A percentile compares a stretch with the other conserved stretches of the same genome.
phyloP scores from a whole-genome alignment of 345 rosid species.

The Aethionema arabicum region DNA sequence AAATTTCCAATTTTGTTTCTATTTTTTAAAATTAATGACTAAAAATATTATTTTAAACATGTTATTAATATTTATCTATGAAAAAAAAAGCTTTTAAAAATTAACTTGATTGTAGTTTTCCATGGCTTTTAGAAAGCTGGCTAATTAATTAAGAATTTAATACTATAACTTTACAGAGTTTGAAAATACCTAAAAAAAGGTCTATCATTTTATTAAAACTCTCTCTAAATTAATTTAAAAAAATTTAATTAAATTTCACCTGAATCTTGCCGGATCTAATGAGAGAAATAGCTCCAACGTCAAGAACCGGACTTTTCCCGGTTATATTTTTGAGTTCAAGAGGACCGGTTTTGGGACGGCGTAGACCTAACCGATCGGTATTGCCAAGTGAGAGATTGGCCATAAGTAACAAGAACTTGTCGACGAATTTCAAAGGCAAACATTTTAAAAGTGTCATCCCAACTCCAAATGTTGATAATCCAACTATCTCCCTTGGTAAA shows the following conservation, averaged over 20 bases:
- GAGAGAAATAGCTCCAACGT: slow-evolving; percentile 56
- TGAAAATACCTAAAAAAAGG: slow-evolving; percentile 9
- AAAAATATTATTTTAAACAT: too few relatives aligned
- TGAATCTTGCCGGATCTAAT: slow-evolving; percentile 59
- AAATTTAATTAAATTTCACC: slow-evolving; percentile 36
- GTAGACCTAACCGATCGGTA: slow-evolving; percentile 51
- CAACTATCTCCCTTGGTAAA: slow-evolving; percentile 62
- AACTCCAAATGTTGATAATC: slow-evolving; percentile 58
- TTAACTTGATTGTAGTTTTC: slow-evolving; percentile 9
- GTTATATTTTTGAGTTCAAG: slow-evolving; percentile 53
- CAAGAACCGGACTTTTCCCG: slow-evolving; percentile 73
- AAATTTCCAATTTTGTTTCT: too few relatives aligned
- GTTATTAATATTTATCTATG: too few relatives aligned
- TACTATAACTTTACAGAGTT: background rate
- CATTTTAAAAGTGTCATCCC: slow-evolving; percentile 60
- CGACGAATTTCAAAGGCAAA: slow-evolving; percentile 56
- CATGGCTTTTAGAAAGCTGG: slow-evolving; percentile 26
- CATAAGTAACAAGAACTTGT: slow-evolving; percentile 49
- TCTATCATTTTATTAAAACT: slow-evolving; percentile 1
- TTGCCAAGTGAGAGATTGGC: slow-evolving; percentile 51
- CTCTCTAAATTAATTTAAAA: background rate
- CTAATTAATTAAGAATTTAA: background rate
- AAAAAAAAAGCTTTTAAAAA: background rate
- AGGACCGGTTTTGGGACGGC: slow-evolving; percentile 65
- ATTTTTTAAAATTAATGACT: too few relatives aligned